Percentiles rank a stretch among this genome's conserved stretches.
phyloP scores from a whole-genome alignment of 768 basidiomycete species.

The Termitomyces sp. region DNA sequence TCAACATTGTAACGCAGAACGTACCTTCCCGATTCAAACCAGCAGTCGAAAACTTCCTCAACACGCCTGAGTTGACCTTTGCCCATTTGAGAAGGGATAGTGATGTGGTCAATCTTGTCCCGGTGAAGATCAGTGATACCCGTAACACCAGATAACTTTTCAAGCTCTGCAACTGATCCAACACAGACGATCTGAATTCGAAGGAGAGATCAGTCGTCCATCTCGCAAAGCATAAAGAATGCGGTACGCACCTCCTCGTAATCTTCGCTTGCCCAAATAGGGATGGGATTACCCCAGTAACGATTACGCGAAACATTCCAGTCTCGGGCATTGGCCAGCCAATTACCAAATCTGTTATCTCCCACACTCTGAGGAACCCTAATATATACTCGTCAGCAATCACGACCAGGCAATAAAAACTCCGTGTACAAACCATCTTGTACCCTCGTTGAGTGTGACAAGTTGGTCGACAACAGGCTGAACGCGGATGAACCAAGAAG shows the following conservation, averaged over 20 bases:
- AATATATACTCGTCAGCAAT: constrained; percentile 7
- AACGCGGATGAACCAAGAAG: constrained; percentile 93
- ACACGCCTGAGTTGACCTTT: constrained; percentile 83
- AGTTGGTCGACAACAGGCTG: constrained; percentile 80
- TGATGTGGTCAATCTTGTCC: constrained; percentile 93
- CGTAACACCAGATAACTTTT: constrained; percentile 74
- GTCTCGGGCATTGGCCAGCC: constrained; percentile 97
- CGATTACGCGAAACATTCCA: constrained; percentile 99
- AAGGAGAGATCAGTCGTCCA: background rate
- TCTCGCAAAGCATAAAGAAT: background rate
- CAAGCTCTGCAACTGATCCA: constrained; percentile 84
- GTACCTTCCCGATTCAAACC: constrained; percentile 99
- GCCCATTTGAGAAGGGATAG: constrained; percentile 87
- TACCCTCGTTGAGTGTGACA: constrained; percentile 84
- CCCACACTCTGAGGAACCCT: constrained; percentile 93
- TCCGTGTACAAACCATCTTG: constrained; percentile 61
- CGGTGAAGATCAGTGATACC: constrained; percentile 89
- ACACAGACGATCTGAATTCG: constrained; percentile 67
- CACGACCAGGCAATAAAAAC: background rate
- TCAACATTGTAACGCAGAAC: constrained; percentile 14
- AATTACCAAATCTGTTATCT: constrained; percentile 92
- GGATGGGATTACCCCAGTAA: constrained; percentile 98
- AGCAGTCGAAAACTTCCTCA: constrained; percentile 99
- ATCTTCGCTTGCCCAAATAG: constrained; percentile 94
- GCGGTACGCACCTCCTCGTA: constrained; percentile 63